Evolutionary conservation across 768 basidiomycete species (phyloP), one percentile per base, ranked within the genome.

Genomic region (Hypholoma sublateritium): DNA sequence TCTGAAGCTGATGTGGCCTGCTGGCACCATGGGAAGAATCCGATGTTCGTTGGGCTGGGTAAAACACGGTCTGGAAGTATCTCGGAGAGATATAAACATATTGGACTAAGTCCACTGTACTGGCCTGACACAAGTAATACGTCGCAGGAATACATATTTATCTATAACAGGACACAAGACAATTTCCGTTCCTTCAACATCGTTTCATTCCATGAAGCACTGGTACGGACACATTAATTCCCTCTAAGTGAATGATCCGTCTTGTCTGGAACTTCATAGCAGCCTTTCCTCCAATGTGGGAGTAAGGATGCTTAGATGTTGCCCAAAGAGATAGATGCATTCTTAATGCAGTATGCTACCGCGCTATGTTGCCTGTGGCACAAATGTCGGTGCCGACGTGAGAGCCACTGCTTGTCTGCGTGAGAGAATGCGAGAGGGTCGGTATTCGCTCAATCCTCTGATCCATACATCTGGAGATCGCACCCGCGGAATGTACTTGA

Each of bases 381-480:
- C 44, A 42, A 34, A 53, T 25, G 17, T 53, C 52, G 52, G 52
- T 43, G 32, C 52, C 52, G 52, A 43, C 43, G 22, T 21, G n/a
- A 17, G 41, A 22, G 44, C 24, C 6, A 5, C n/a, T 17, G 22
- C 42, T 34, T 43, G 25, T 25, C 12, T 11, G 17, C 52, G 52
- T 53, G 52, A 53, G 52, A 53, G 42, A 43, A 21, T 53, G 52
- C 52, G 52, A 43, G 28, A 32, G 24, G 52, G 52, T 53, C 52
- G 52, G 52, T 44, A n/a, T 52, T 39, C 25, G 48, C 36, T 42
- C 39, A 25, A 42, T 16, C 22, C 36, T 21, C 50, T n/a, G 39
- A 25, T 22, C 28, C 28, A 32, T 32, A 32, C 28, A 32, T 32
- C 28, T 32, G 28, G 28, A 32, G 28, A 32, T 32, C 28, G 28